phyloP scores from a whole-genome alignment of 2,329 filamentous ascomycete genomes.

The Claviceps purpurea region DNA sequence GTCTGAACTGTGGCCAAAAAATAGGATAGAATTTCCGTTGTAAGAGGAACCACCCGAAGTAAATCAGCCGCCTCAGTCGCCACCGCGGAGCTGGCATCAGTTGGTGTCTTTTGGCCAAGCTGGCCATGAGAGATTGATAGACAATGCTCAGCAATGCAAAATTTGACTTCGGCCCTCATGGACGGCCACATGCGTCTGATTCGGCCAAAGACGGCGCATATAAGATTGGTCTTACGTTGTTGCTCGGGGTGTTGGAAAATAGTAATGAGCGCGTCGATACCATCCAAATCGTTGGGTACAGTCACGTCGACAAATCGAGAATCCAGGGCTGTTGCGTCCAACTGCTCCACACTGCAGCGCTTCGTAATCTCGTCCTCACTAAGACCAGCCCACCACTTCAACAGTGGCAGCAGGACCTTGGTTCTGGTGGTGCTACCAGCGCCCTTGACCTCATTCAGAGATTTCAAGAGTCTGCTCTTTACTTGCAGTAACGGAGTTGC shows the following conservation, averaged over 20 bases:
- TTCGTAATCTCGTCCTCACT: conserved; percentile 34
- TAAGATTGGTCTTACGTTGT: conserved; percentile 34
- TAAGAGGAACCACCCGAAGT: conserved; percentile 58
- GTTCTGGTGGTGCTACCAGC: conserved; percentile 57
- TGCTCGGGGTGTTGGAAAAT: conserved; percentile 29
- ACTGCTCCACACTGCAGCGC: conserved; percentile 25
- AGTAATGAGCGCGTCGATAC: conserved; percentile 38
- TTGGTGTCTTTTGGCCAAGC: conserved; percentile 13
- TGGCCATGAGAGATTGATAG: conserved; percentile 44
- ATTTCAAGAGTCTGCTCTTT: conserved; percentile 57
- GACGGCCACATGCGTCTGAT: conserved; percentile 59
- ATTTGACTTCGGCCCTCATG: conserved; percentile 51
- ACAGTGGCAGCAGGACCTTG: conserved; percentile 60
- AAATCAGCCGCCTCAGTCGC: conserved; percentile 56
- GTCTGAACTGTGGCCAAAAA: conserved; percentile 66
- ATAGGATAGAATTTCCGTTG: conserved; percentile 55
- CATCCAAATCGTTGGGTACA: conserved; percentile 37
- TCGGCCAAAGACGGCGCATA: conserved; percentile 52
- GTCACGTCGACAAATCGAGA: conserved; percentile 36
- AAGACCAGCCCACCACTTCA: conserved; percentile 55
- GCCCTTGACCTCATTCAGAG: conserved; percentile 60
- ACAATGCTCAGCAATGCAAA: conserved; percentile 46
- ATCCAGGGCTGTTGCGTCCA: conserved; percentile 29
- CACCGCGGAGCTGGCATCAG: conserved; percentile 21
- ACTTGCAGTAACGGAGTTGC: conserved; percentile 54